Conservation (phyloP, 352 stramenopile genomes). For the Elongisporangium undulatum region DNA sequence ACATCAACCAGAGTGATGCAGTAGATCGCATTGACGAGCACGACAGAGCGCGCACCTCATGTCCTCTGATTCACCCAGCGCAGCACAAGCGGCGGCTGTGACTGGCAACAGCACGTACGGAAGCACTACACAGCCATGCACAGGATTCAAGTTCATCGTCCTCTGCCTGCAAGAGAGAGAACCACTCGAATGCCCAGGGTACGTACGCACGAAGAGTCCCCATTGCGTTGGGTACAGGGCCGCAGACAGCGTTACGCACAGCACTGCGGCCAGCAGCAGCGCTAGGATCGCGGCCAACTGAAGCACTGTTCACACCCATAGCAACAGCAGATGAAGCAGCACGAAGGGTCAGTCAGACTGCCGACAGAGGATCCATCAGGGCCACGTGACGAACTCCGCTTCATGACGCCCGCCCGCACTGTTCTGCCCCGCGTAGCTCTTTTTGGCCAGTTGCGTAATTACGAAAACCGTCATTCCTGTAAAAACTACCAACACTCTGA, state of each 20-base stretch:
- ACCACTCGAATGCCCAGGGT: background rate
- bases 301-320: slow-evolving; percentile 15
- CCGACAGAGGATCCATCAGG: background rate
- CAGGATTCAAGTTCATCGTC: background rate
- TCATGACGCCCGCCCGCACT: background rate
- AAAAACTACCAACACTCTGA: background rate
- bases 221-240: slow-evolving; percentile 56
- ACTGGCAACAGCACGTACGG: slow-evolving; percentile 61
- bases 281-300: slow-evolving; percentile 31
- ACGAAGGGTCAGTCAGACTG: background rate
- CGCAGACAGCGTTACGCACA: slow-evolving; percentile 52
- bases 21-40: background rate
- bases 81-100: slow-evolving; percentile 50
- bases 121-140: slow-evolving; percentile 27
- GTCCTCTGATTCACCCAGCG: slow-evolving; percentile 43
- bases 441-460: background rate
- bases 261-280: slow-evolving; percentile 53
- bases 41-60: slow-evolving; percentile 20
- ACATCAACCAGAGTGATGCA: background rate
- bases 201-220: slow-evolving; percentile 63
- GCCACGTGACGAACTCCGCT: background rate
- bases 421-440: background rate
- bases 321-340: slow-evolving; percentile 5
- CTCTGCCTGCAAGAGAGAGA: background rate
- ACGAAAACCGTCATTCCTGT: background rate